Evolutionary conservation across 177 flowering plant species (phyloP).

Genomic region (Vitis hybrid): DNA sequence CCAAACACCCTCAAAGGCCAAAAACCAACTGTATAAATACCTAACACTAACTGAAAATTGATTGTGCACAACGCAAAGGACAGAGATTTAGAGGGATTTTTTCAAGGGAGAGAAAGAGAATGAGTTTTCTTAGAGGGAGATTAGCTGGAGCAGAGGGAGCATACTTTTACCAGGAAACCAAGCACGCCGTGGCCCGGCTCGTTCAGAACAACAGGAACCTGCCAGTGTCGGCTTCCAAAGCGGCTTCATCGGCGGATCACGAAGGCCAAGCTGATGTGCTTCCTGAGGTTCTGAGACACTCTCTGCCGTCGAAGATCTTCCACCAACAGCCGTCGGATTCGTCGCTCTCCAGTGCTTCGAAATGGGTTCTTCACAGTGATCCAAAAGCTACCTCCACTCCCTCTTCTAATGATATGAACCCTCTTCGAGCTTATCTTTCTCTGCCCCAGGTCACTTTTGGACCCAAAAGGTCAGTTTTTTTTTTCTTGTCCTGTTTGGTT

Average conservation of each 20-base stretch:
- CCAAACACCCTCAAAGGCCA: too few species aligned
- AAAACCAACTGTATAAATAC: too few species aligned
- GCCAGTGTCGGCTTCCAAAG: slow-evolving; percentile 19
- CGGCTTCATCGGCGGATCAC: slow-evolving; percentile 10
- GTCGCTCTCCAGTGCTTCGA: slow-evolving; percentile 46
- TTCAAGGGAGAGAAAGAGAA: slow-evolving; percentile 10
- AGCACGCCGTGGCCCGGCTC: slow-evolving; percentile 62
- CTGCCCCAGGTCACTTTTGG: slow-evolving; percentile 89
- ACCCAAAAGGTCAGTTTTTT: slow-evolving; percentile 54
- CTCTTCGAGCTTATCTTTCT: slow-evolving; percentile 65
- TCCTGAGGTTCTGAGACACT: slow-evolving; percentile 79
- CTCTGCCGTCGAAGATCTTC: slow-evolving; percentile 60
- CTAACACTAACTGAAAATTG: too few species aligned
- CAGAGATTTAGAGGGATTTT: neutral
- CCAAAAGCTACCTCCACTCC: slow-evolving; percentile 12
- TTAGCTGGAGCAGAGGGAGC: slow-evolving; percentile 77
- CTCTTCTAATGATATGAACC: slow-evolving; percentile 63
- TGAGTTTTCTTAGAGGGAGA: slow-evolving; percentile 86
- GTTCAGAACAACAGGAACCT: slow-evolving; percentile 25
- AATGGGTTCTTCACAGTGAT: slow-evolving; percentile 62
- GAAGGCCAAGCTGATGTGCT: slow-evolving; percentile 67
- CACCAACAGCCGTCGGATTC: slow-evolving; percentile 34
- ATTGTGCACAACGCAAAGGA: neutral
- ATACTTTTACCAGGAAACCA: slow-evolving; percentile 81
- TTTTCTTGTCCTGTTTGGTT: neutral